These are phyloP conservation scores for Clonostachys rhizophaga DNA, from an alignment of 2,329 filamentous ascomycete genomes.

Conservation along the genomic window DNA sequence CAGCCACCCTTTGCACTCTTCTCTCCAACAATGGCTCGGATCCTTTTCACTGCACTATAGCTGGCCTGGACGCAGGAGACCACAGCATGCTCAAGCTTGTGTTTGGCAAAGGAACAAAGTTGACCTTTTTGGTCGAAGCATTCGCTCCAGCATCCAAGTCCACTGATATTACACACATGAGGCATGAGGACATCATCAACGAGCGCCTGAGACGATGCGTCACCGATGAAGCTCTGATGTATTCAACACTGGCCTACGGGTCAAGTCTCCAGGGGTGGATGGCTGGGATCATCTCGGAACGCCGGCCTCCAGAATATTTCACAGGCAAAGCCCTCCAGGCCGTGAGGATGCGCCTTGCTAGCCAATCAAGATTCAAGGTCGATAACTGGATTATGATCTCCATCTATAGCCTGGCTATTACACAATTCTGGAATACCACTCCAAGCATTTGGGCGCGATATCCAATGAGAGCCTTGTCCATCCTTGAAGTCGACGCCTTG, in stretches of 20 bases:
- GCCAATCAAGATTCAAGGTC: neutral
- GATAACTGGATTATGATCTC: slow-evolving; percentile 3
- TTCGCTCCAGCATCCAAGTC: slow-evolving; percentile 2
- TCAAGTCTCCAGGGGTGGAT: slow-evolving; percentile 5
- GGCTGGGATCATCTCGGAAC: neutral
- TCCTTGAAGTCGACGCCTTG: too few species aligned
- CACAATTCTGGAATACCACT: slow-evolving; percentile 2
- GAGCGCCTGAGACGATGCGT: slow-evolving; percentile 3
- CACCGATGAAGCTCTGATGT: slow-evolving; percentile 6
- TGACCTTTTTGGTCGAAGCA: slow-evolving; percentile 5
- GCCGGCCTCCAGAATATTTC: slow-evolving; percentile 3
- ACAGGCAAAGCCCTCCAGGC: slow-evolving; percentile 3
- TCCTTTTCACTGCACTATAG: slow-evolving; percentile 5
- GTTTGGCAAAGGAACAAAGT: slow-evolving; percentile 1
- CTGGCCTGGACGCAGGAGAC: slow-evolving; percentile 2
- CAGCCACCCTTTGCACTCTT: too few species aligned
- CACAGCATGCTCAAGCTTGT: slow-evolving; percentile 3
- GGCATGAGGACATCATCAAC: slow-evolving; percentile 3
- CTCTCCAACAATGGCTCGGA: slow-evolving; percentile 1
- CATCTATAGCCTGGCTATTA: slow-evolving; percentile 4
- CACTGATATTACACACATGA: neutral
- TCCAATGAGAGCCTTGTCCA: neutral
- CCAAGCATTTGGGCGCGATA: slow-evolving; percentile 1
- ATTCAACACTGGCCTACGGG: slow-evolving; percentile 7
- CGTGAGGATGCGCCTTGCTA: slow-evolving; percentile 1